Conservation (phyloP, 768 basidiomycete genomes). For the Leccinum sublutescens region DNA sequence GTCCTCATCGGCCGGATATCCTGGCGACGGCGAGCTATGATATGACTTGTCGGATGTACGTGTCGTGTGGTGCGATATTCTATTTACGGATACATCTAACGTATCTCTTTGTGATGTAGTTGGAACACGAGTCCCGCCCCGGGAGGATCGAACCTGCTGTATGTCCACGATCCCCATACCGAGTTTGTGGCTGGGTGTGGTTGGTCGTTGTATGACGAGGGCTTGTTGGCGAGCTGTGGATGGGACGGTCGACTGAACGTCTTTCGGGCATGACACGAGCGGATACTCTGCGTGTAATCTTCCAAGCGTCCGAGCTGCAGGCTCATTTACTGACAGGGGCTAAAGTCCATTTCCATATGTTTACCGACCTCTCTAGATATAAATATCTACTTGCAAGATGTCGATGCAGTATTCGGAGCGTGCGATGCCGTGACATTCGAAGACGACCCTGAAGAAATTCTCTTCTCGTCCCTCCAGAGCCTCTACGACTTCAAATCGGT, state of each 20-base stretch:
- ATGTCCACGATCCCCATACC: constrained; percentile 85
- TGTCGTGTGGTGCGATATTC: too few species aligned
- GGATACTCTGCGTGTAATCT: not conserved
- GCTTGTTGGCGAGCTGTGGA: constrained; percentile 81
- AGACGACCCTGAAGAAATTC: constrained; percentile 60
- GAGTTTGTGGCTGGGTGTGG: constrained; percentile 92
- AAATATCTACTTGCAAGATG: not conserved
- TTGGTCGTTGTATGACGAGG: constrained; percentile 92
- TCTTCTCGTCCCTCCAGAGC: constrained; percentile 59
- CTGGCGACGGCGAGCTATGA: constrained; percentile 82
- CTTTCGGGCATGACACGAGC: constrained; percentile 50
- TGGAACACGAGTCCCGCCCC: constrained; percentile 68
- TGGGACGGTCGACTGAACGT: constrained; percentile 89
- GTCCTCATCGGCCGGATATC: constrained; percentile 70
- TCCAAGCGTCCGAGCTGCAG: not conserved
- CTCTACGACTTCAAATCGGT: constrained; percentile 52
- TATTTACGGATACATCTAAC: too few species aligned
- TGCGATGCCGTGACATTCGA: not conserved
- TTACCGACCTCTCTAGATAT: not conserved
- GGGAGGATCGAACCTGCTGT: constrained; percentile 49
- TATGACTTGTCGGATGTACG: constrained; percentile 92
- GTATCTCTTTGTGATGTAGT: constrained; percentile 36
- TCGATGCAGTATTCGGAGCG: not conserved
- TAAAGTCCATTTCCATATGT: not conserved
- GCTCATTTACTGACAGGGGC: not conserved